Evolutionary conservation across 2,329 filamentous ascomycete species (phyloP).

Genomic region (Pseudogymnoascus sp.): DNA sequence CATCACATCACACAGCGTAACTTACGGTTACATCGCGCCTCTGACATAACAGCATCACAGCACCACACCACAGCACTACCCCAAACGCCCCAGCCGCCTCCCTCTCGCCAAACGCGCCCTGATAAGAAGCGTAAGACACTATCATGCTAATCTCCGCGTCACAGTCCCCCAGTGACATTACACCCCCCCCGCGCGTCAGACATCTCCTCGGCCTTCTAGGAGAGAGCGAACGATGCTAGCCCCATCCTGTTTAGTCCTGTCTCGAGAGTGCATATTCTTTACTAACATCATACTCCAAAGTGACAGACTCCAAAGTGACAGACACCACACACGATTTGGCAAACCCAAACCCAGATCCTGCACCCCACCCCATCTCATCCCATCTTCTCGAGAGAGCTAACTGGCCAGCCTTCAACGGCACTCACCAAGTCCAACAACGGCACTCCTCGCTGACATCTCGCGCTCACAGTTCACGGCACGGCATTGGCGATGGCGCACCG

Average conservation of each 20-base stretch:
- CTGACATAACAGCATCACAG: not conserved
- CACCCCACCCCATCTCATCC: not conserved
- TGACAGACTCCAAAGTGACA: not conserved
- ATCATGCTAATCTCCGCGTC: not conserved
- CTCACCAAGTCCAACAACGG: not conserved
- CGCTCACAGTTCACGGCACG: not conserved
- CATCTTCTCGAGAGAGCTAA: not conserved
- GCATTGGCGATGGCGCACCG: not conserved
- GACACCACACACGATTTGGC: not conserved
- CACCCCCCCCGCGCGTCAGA: not conserved
- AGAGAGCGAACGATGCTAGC: not conserved
- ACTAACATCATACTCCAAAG: not conserved
- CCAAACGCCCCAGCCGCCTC: not conserved
- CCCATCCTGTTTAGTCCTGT: not conserved
- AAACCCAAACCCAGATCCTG: not conserved
- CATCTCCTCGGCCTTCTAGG: not conserved
- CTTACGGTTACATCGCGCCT: not conserved
- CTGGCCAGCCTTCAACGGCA: not conserved
- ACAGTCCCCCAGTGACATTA: not conserved
- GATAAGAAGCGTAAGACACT: not conserved
- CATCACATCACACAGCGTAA: not conserved
- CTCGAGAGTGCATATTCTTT: not conserved
- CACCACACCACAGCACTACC: not conserved
- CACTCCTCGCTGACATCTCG: not conserved
- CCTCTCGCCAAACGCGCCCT: not conserved